These are phyloP conservation scores for Sugiyamaella pinicola DNA, from an alignment of 1,139 yeast species.

Conservation along the genomic window DNA sequence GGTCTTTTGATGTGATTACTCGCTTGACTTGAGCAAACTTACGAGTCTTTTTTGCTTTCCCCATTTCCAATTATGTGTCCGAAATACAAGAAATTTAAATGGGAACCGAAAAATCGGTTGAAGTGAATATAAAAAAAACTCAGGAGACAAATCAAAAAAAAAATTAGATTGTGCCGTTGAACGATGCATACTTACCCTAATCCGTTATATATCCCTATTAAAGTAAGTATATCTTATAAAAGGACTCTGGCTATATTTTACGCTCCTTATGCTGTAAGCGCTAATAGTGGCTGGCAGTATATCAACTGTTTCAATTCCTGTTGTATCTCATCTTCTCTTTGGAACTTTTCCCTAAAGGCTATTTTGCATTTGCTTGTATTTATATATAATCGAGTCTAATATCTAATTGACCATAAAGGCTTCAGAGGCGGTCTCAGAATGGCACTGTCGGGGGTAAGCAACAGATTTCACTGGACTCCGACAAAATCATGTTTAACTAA, in stretches of 20 bases:
- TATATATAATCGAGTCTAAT: not conserved
- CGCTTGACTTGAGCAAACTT: conserved; percentile 93
- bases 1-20: conserved; percentile 71
- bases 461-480: not conserved
- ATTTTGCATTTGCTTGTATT: not conserved
- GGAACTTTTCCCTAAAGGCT: not conserved
- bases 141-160: not conserved
- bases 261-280: not conserved
- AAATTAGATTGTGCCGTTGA: not conserved
- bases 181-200: not conserved
- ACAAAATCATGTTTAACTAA: not conserved
- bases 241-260: not conserved
- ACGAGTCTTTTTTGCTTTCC: conserved; percentile 94
- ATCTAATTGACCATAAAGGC: not conserved
- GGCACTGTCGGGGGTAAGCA: conserved; percentile 31
- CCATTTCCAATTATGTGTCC: conserved; percentile 50
- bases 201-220: not conserved
- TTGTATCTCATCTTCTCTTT: too few species aligned
- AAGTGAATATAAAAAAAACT: not conserved
- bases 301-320: too few species aligned
- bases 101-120: not conserved
- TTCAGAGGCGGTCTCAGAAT: conserved; percentile 16
- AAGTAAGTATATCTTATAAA: not conserved
- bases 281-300: too few species aligned
- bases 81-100: not conserved